Percentiles rank a stretch among this genome's conserved stretches.
phyloP scores from a whole-genome alignment of 768 basidiomycete species.

The Cystobasidium tubakii region DNA sequence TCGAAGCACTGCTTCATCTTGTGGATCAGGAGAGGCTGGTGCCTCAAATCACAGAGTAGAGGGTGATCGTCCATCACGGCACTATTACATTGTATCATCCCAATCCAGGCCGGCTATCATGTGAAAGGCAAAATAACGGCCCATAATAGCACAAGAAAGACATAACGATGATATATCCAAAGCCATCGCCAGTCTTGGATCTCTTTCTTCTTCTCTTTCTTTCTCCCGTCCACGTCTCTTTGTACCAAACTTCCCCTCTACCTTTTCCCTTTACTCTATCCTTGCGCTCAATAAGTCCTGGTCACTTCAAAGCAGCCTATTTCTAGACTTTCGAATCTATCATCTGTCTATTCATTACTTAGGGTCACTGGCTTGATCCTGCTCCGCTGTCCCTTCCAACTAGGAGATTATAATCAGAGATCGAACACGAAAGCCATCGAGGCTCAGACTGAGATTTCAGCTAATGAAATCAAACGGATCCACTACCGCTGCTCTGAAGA shows the following conservation, averaged over 20 bases:
- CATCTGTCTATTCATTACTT: not conserved
- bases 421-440: not conserved
- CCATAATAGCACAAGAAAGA: not conserved
- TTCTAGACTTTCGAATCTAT: not conserved
- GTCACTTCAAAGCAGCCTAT: constrained; percentile 7
- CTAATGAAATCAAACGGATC: not conserved
- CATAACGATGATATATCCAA: not conserved
- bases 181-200: not conserved
- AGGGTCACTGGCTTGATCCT: constrained; percentile 26
- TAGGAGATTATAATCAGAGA: not conserved
- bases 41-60: not conserved
- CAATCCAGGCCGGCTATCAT: not conserved
- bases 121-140: not conserved
- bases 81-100: not conserved
- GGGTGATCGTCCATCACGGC: not conserved
- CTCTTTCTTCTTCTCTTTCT: constrained; percentile 5
- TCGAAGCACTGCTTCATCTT: too few relatives aligned
- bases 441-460: not conserved
- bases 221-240: not conserved
- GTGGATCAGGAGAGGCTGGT: not conserved
- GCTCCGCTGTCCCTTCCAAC: not conserved
- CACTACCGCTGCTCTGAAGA: too few relatives aligned
- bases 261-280: constrained; percentile 1
- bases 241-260: constrained; percentile 9
- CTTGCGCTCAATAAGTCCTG: constrained; percentile 9